Base-by-base conservation (phyloP, 2,329 filamentous ascomycete genomes). In the Alternaria arbusti region DNA sequence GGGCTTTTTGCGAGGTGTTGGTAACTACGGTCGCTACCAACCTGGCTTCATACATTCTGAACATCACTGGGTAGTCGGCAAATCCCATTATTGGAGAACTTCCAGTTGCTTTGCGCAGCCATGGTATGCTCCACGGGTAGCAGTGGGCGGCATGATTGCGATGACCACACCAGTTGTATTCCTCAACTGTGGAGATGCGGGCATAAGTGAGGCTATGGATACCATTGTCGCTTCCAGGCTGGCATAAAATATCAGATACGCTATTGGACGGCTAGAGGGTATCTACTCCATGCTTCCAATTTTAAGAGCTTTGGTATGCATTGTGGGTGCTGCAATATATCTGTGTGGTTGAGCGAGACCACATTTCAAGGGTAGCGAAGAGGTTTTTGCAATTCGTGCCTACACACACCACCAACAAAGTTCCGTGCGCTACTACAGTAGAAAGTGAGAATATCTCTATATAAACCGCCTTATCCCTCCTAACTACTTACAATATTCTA, bases 171-270 rank as follows among this genome's bases (percentile, higher is more conserved):
- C 1, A 9, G 5, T 40, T 17, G 36, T 17, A 17, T 17, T 10
- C 36, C 3, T 0, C 36, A 40, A 5, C 0, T 0, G 36, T 40
- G 0, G 36, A n/a, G 9, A 40, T n/a, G 32, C n/a, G n/a, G n/a
- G n/a, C n/a, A n/a, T n/a, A n/a, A n/a, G n/a, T n/a, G n/a, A n/a
- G n/a, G n/a, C n/a, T n/a, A n/a, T n/a, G n/a, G n/a, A n/a, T n/a
- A n/a, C 36, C 1, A 40, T 17, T 40, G 36, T 40, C 36, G n/a
- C 36, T 1, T 4, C n/a, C 36, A 17, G 8, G 2, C 15, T 40
- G n/a, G 3, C 1, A 40, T 40, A n/a, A 11, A 5, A 17, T 17
- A 40, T 17, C 15, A 6, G 9, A 2, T 40, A n/a, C 4, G 0
- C 2, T 40, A 17, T 40, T 40, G 36, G 36, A 17, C 9, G 9